Conservation (phyloP, 257 asterid species). For the Agastache rugosa region DNA sequence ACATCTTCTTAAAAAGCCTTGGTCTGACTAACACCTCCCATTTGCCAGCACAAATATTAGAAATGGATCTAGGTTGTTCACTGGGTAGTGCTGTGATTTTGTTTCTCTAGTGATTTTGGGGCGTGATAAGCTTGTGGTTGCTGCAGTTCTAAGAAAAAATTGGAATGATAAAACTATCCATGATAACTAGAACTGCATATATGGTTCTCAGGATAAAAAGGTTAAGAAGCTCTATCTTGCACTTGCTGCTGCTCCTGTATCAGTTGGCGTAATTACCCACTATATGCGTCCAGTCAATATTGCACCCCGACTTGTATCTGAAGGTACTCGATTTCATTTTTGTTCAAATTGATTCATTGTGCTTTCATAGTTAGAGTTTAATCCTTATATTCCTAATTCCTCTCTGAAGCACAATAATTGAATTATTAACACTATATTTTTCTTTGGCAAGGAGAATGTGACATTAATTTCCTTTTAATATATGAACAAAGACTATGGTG, state of each 20-base stretch:
- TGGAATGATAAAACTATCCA: background rate
- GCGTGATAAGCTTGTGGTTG: background rate
- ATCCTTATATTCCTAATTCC: background rate
- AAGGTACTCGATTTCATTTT: constrained; percentile 51
- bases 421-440: background rate
- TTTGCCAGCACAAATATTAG: background rate
- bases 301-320: constrained; percentile 87
- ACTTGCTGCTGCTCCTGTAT: constrained; percentile 83
- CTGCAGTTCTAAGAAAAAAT: background rate
- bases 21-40: constrained; percentile 7
- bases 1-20: background rate
- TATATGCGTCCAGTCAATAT: constrained; percentile 91
- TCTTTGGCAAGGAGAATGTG: constrained; percentile 10
- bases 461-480: background rate
- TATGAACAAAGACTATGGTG: background rate
- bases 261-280: constrained; percentile 79
- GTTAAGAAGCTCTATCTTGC: constrained; percentile 93
- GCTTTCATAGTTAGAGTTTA: background rate
- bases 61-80: constrained; percentile 14
- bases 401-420: constrained; percentile 5
- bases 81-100: constrained; percentile 19
- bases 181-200: constrained; percentile 6
- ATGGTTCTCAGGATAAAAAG: constrained; percentile 71
- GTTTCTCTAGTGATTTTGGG: background rate
- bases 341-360: background rate